These are phyloP conservation scores for Quercus cerris DNA, from an alignment of 306 rosid species.

Conservation along the genomic window DNA sequence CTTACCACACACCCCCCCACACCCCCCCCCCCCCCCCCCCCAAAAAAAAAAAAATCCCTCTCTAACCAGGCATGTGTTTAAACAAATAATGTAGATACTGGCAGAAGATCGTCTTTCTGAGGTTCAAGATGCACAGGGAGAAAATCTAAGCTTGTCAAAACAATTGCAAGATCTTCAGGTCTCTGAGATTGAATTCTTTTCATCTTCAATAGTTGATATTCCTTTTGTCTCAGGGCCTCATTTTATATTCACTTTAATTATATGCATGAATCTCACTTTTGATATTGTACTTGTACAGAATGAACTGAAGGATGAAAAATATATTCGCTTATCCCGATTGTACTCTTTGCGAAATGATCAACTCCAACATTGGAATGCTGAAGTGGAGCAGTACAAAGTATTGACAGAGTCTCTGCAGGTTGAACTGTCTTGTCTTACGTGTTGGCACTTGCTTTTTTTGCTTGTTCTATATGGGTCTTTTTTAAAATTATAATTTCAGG, in stretches of 20 bases:
- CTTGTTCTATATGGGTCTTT: constrained; percentile 1
- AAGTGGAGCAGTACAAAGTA: constrained; percentile 59
- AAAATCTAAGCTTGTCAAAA: constrained; percentile 58
- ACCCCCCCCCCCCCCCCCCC: not conserved
- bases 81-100: constrained; percentile 52
- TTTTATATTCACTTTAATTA: constrained; percentile 5
- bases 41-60: not conserved
- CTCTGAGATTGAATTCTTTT: constrained; percentile 15
- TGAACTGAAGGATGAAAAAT: constrained; percentile 81
- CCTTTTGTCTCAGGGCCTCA: constrained; percentile 18
- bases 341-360: constrained; percentile 79
- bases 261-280: constrained; percentile 10
- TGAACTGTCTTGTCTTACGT: constrained; percentile 23
- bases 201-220: constrained; percentile 8
- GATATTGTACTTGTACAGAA: constrained; percentile 41
- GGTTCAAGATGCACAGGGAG: constrained; percentile 74
- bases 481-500: constrained; percentile 47
- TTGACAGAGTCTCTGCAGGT: constrained; percentile 82
- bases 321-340: constrained; percentile 61
- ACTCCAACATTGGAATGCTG: constrained; percentile 86
- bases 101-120: constrained; percentile 75
- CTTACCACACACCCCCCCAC: constrained; percentile 11
- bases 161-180: constrained; percentile 90
- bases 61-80: constrained; percentile 14
- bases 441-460: constrained; percentile 16